Percentiles rank a stretch among this genome's conserved stretches.
These are phyloP conservation scores for Pythium coloratum DNA, from an alignment of 352 stramenopile species.

Conservation along the genomic window DNA sequence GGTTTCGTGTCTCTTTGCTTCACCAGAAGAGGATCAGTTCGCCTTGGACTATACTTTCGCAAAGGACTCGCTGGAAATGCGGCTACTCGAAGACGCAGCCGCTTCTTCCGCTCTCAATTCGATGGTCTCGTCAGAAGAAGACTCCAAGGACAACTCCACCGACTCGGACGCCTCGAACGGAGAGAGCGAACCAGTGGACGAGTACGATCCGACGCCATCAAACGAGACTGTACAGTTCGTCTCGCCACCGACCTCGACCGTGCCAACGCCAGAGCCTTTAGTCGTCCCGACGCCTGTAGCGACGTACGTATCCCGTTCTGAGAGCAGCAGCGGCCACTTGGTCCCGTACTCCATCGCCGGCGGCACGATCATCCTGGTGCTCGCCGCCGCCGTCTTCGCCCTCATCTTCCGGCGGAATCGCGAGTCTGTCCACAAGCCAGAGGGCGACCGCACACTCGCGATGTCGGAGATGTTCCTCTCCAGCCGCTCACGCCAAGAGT, in stretches of 20 bases:
- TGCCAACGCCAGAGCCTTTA: conserved; percentile 7
- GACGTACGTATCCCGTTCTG: not conserved
- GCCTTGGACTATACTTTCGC: not conserved
- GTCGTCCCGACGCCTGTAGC: not conserved
- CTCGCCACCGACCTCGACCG: not conserved
- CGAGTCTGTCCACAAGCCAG: conserved; percentile 20
- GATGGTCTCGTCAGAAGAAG: not conserved
- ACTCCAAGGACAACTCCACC: conserved; percentile 1
- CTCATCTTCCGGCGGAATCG: conserved; percentile 21
- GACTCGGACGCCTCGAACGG: not conserved
- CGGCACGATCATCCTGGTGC: conserved; percentile 7
- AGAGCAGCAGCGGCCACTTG: conserved; percentile 5
- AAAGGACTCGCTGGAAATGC: not conserved
- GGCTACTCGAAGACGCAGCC: not conserved
- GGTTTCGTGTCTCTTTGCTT: not conserved
- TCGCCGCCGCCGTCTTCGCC: conserved; percentile 13
- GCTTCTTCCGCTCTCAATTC: not conserved
- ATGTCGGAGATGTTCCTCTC: conserved; percentile 33
- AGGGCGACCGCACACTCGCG: conserved; percentile 21
- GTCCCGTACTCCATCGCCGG: conserved; percentile 15
- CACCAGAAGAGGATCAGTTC: not conserved
- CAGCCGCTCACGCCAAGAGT: not conserved
- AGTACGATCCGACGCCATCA: not conserved
- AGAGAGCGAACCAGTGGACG: not conserved
- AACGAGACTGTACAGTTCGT: conserved; percentile 21